Evolutionary conservation across 495 filamentous ascomycete species (phyloP), one percentile per base, ranked within the genome.

Genomic region (Saxispiralis lemnorum): DNA sequence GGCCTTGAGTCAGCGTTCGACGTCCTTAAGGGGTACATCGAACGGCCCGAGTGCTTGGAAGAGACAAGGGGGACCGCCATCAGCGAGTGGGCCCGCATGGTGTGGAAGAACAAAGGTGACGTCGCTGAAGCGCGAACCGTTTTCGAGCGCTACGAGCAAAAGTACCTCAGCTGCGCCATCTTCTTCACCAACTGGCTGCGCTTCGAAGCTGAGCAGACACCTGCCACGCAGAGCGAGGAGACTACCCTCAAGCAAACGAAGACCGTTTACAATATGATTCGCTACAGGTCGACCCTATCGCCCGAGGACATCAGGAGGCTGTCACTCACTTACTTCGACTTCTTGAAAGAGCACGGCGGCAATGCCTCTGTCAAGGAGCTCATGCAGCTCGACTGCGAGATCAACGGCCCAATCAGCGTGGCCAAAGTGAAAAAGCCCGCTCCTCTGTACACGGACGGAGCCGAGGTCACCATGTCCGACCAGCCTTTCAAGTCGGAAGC

Each of bases 151-250:
- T 84, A 93, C 53, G 70, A 83, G 40, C 75, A 86, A 50, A 83
- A 77, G 67, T 94, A 93, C 59, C 68, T 80, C 13, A 82, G 88
- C 51, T 92, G 83, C 54, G 71, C 74, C n/a, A 69, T 78, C 17
- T 99, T 99, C 72, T 96, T 87, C 88, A 69, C 75, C 44, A 81
- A 76, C 57, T 99, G 83, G 62, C 70, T 96, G 10, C 64, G 76
- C 40, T 94, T 99, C 49, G 89, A 99, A 65, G 66, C 93, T 33
- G 76, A 82, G 31, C 92, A 95, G 55, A 81, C 82, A 2, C 79
- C 66, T 44, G 59, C 65, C 0, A 70, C 69, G 30, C 14, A 31
- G 31, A 71, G 70, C 1, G 83, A 93, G 51, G 37, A 59, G 0
- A 63, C 71, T 41, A 79, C 85, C 39, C 77, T 78, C 36, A 69